Base-by-base conservation (phyloP, 2,329 filamentous ascomycete species). In the Lachnellula arida region DNA sequence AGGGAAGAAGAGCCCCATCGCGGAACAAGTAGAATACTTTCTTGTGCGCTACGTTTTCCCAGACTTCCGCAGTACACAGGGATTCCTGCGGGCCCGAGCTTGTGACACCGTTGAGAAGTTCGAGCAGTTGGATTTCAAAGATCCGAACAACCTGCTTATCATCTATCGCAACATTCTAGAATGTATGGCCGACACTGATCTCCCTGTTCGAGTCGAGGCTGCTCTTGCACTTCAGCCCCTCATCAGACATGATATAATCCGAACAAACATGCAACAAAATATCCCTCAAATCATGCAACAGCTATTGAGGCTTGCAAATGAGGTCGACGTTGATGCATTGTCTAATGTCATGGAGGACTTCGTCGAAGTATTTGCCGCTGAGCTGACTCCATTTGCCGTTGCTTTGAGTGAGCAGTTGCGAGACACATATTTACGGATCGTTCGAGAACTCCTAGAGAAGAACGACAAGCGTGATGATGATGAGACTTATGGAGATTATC, bases 281-380 rank as follows among this genome's bases (percentile, higher is more conserved):
- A 99, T 99, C 63, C 92, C 94, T 15, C 95, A 96, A 68, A 97
- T 99, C 68, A 99, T 99, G 94, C 95, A 97, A 75, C 93, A 99
- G 74, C 81, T 99, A 14, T 80, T 99, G 53, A 97, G 97, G 76
- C 78, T 99, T 55, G 93, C 94, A 28, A 99, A 99, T 69, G 94
- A 99, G 74, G 94, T 95, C 56, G 94, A 99, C 70, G 93, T 99
- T 48, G 94, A 99, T 72, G 92, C 94, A 5, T 79, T 99, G 42
- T 93, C 94, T 22, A 97, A 97, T 68, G 94, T 99, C 40, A 99
- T 99, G 94, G 94, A 99, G 74, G 94, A 99, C 70, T 99, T 99
- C 70, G 94, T 99, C 46, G 94, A 99, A 73, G 92, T 97, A 2
- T 99, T 99, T 70, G 93, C 94, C n/a, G 82, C 91, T 2, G 94